These are phyloP conservation scores for Fusarium sp. DNA, from an alignment of 2,329 filamentous ascomycete genomes.

Conservation along the genomic window DNA sequence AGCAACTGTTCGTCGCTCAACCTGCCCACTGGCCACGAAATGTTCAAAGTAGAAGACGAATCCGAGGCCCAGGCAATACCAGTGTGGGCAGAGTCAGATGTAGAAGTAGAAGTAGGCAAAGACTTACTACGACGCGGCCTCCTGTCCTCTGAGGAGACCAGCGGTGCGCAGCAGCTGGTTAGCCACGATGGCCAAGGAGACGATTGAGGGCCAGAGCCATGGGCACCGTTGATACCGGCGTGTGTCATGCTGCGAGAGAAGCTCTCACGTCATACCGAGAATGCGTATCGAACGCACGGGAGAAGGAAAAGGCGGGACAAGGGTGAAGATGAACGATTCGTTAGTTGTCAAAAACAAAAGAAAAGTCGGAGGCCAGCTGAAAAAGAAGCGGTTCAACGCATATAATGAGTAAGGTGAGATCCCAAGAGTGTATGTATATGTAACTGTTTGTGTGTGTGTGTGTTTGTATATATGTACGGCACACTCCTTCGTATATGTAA, in stretches of 20 bases:
- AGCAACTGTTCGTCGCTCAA: slow-evolving; percentile 46
- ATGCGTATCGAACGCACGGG: slow-evolving; percentile 21
- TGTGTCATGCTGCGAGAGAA: slow-evolving; percentile 54
- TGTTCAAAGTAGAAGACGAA: slow-evolving; percentile 40
- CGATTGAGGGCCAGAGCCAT: slow-evolving; percentile 56
- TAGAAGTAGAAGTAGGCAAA: slow-evolving; percentile 40
- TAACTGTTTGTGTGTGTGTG: slow-evolving; percentile 25
- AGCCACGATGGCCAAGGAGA: slow-evolving; percentile 59
- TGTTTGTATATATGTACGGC: slow-evolving; percentile 12
- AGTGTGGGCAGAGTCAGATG: slow-evolving; percentile 36
- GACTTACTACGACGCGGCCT: slow-evolving; percentile 55
- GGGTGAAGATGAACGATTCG: slow-evolving; percentile 13
- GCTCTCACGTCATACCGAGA: slow-evolving; percentile 44
- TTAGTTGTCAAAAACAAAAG: slow-evolving; percentile 15
- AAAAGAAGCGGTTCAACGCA: slow-evolving; percentile 12
- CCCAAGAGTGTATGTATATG: slow-evolving; percentile 35
- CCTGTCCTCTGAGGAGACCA: slow-evolving; percentile 53
- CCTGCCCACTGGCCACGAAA: slow-evolving; percentile 44
- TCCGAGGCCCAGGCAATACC: slow-evolving; percentile 33
- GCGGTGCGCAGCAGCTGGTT: slow-evolving; percentile 58
- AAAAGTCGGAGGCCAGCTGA: slow-evolving; percentile 7
- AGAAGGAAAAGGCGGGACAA: slow-evolving; percentile 12
- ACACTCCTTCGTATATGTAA: slow-evolving; percentile 38
- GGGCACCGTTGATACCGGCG: slow-evolving; percentile 56
- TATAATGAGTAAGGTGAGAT: slow-evolving; percentile 18